Evolutionary conservation across 805 yeast genomes (phyloP).

Genomic region (Myxozyma kluyveri): DNA sequence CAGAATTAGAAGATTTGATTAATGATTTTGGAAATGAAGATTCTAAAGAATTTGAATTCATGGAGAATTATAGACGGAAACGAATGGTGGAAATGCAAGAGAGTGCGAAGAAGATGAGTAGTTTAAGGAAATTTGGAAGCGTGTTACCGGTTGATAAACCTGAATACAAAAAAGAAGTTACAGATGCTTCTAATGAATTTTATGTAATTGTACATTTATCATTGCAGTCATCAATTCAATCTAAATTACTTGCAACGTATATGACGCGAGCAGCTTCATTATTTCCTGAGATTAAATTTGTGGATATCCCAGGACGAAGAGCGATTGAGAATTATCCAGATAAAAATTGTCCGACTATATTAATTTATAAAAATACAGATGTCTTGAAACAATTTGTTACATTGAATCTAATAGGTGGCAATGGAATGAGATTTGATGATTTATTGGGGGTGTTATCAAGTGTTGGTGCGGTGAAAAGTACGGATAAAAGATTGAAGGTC

Average conservation of each 20-base stretch:
- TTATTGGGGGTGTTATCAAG: constrained; percentile 69
- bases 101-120: constrained; percentile 38
- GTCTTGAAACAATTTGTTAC: constrained; percentile 81
- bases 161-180: constrained; percentile 81
- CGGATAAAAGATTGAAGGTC: constrained; percentile 47
- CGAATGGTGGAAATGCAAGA: constrained; percentile 71
- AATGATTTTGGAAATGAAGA: constrained; percentile 85
- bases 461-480: constrained; percentile 59
- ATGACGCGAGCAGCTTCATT: constrained; percentile 58
- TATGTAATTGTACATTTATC: constrained; percentile 79
- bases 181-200: constrained; percentile 63
- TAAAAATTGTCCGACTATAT: constrained; percentile 82
- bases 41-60: constrained; percentile 74
- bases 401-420: constrained; percentile 78
- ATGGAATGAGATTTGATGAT: constrained; percentile 64
- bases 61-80: constrained; percentile 71
- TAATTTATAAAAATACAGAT: constrained; percentile 74
- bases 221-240: constrained; percentile 44
- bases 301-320: constrained; percentile 85
- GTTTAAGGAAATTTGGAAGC: constrained; percentile 60
- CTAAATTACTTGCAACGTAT: constrained; percentile 65
- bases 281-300: constrained; percentile 81
- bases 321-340: constrained; percentile 94
- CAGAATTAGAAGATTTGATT: constrained; percentile 59
- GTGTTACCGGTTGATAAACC: constrained; percentile 80